phyloP scores from a whole-genome alignment of 2,329 filamentous ascomycete species.

The Emergomyces orientalis region DNA sequence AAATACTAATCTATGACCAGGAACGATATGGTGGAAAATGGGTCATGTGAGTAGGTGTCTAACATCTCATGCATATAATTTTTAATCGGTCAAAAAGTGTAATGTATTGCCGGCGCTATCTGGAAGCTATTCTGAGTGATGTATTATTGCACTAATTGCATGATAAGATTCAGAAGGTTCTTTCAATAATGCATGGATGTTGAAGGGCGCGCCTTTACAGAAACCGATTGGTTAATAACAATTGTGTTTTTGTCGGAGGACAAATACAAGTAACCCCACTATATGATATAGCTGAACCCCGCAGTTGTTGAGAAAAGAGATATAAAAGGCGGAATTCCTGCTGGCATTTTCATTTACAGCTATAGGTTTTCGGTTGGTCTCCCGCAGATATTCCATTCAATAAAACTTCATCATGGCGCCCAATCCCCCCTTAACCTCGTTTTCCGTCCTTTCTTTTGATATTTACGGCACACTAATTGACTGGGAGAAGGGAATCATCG shows the following conservation, averaged over 20 bases:
- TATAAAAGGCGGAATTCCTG: neutral
- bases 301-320: neutral
- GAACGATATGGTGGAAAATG: too few relatives aligned
- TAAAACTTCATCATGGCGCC: neutral
- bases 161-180: too few relatives aligned
- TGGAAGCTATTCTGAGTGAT: too few relatives aligned
- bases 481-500: conserved; percentile 60
- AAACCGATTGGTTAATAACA: too few relatives aligned
- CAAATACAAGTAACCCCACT: neutral
- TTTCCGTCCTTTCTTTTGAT: conserved; percentile 59
- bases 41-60: too few relatives aligned
- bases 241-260: too few relatives aligned
- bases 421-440: conserved; percentile 24
- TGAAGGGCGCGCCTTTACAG: neutral
- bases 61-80: too few relatives aligned
- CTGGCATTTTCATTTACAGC: neutral
- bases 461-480: conserved; percentile 73
- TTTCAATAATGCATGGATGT: neutral
- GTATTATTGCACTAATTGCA: too few relatives aligned
- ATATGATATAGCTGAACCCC: neutral
- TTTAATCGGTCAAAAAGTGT: too few relatives aligned
- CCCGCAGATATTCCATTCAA: neutral
- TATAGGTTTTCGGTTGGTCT: neutral
- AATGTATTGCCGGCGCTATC: too few relatives aligned
- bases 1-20: too few relatives aligned